Evolutionary conservation across 306 rosid genomes (phyloP), one percentile per base, ranked within the genome.

Genomic region (Prunus mume): DNA sequence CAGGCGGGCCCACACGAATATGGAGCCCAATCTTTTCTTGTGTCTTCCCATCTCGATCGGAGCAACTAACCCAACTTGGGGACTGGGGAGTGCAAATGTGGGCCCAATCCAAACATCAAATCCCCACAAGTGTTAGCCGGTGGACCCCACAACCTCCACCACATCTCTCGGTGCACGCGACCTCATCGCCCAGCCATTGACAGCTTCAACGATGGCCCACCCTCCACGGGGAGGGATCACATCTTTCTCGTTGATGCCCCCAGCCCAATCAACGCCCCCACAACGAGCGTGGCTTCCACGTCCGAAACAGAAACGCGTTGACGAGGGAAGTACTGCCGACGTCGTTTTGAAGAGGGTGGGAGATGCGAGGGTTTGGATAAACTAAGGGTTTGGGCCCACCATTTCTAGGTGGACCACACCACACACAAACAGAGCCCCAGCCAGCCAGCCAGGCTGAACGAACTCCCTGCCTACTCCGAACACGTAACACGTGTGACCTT

Each of bases 171-270:
- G 67, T 74, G 83, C 80, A 73, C 78, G 83, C 83, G 75, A 79
- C 72, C 61, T 64, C 76, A 32, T 47, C 13, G 14, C 62, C 72
- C 79, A 70, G 20, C 78, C 71, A 32, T 81, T 80, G 82, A 76
- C 82, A 80, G 75, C 85, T 76, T 61, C 77, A 27, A 68, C 9
- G 25, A 54, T 24, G 83, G 85, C 49, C 87, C 78, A 54, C 85
- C 6, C 74, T 46, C 71, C 79, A 73, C 82, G 77, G 47, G 67
- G 76, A 61, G 47, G 67, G 76, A 61, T 69, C 72, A 61, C 80
- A 68, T 55, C 74, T 14, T 30, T 62, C 20, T 28, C 45, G 22
- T 6, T 28, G 45, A 28, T 28, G n/a, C 12, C 38, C 45, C 64
- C 5, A 24, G 9, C 20, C 43, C 5, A 18, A 12, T 57, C 17